These are phyloP conservation scores for Quercus robur DNA, from an alignment of 306 rosid species.

Conservation along the genomic window DNA sequence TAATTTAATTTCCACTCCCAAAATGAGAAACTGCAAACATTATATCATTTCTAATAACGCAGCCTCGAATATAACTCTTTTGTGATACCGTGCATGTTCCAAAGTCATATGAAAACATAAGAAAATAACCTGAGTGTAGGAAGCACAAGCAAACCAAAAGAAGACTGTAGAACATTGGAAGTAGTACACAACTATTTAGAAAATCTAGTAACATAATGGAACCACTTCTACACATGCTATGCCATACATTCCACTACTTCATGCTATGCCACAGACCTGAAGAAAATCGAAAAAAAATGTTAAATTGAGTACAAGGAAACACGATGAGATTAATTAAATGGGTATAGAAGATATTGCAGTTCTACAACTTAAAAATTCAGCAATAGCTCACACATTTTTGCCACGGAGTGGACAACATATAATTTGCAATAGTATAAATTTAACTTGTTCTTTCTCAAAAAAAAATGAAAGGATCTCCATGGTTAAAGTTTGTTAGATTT, in stretches of 20 bases:
- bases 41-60: not conserved
- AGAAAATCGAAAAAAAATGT: not conserved
- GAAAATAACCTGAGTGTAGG: not conserved
- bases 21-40: not conserved
- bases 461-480: not conserved
- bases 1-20: no score
- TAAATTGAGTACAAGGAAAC: not conserved
- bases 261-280: conserved; percentile 6
- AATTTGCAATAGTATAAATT: no score
- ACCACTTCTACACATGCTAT: conserved; percentile 9
- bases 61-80: not conserved
- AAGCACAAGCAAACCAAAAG: not conserved
- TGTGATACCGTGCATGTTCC: not conserved
- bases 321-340: not conserved
- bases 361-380: not conserved
- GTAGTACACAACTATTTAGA: conserved; percentile 7
- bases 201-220: conserved; percentile 18
- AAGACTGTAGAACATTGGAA: not conserved
- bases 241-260: conserved; percentile 9
- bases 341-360: not conserved
- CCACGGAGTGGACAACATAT: not conserved
- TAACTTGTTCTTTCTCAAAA: not conserved
- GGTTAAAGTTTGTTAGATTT: no score
- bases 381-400: not conserved
- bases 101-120: not conserved